These are phyloP conservation scores for Aureobasidium sp. DNA, from an alignment of 2,329 filamentous ascomycete species.

Conservation along the genomic window DNA sequence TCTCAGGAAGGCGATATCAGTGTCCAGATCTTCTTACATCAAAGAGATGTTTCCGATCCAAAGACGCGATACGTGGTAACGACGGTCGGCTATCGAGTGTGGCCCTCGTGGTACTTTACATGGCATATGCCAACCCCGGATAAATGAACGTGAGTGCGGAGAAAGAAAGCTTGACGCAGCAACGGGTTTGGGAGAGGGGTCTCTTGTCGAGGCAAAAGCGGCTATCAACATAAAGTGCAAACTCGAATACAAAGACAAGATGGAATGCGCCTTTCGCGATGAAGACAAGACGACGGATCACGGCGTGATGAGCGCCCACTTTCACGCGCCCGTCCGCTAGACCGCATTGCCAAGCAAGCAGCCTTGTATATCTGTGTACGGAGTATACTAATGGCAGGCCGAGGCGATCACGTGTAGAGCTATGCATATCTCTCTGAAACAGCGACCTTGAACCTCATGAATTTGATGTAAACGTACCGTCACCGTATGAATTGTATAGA, in stretches of 20 bases:
- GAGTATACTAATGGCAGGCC: constrained; percentile 8
- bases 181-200: background rate
- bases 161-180: constrained; percentile 18
- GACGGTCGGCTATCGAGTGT: background rate
- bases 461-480: constrained; percentile 16
- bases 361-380: background rate
- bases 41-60: too few relatives aligned
- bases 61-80: background rate
- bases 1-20: background rate
- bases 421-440: constrained; percentile 4
- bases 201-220: background rate
- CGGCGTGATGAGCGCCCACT: constrained; percentile 7
- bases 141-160: constrained; percentile 14
- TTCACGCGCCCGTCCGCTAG: constrained; percentile 18
- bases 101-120: constrained; percentile 2
- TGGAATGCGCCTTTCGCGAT: background rate
- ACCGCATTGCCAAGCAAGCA: constrained; percentile 14
- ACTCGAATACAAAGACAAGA: background rate
- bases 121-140: constrained; percentile 15
- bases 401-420: constrained; percentile 18
- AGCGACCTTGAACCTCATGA: background rate
- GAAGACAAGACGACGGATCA: constrained; percentile 11
- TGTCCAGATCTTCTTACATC: background rate
- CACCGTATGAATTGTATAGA: constrained; percentile 14
- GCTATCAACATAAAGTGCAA: background rate